phyloP scores from a whole-genome alignment of 2,329 filamentous ascomycete species.

The Stachybotrys echinatus region DNA sequence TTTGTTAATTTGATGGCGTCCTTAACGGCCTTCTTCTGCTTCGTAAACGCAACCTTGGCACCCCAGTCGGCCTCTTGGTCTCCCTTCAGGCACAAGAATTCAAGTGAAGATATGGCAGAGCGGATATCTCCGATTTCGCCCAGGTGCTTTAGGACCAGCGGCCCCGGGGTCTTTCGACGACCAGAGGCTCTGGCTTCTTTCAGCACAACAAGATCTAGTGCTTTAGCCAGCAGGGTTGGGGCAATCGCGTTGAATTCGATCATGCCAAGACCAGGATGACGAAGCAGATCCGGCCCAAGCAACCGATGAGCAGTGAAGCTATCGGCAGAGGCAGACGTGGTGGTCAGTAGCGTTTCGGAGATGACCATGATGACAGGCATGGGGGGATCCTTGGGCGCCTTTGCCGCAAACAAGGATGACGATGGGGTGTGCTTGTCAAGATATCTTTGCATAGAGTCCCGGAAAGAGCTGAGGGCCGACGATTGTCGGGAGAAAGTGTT shows the following conservation, averaged over 20 bases:
- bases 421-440: conserved; percentile 63
- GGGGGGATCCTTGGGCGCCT: conserved; percentile 37
- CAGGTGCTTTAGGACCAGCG: conserved; percentile 70
- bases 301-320: conserved; percentile 90
- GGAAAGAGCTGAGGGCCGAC: conserved; percentile 62
- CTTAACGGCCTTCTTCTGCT: conserved; percentile 56
- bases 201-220: conserved; percentile 72
- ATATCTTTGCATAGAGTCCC: conserved; percentile 69
- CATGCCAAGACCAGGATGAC: conserved; percentile 70
- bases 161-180: conserved; percentile 69
- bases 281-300: conserved; percentile 78
- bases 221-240: conserved; percentile 77
- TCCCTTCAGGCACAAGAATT: conserved; percentile 84
- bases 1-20: conserved; percentile 59
- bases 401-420: conserved; percentile 39
- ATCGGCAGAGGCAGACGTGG: conserved; percentile 77
- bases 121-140: conserved; percentile 88
- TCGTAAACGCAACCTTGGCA: conserved; percentile 65
- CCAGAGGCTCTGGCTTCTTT: conserved; percentile 82
- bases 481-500: conserved; percentile 67
- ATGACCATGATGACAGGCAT: conserved; percentile 83
- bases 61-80: conserved; percentile 72
- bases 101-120: conserved; percentile 84
- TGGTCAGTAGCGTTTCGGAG: conserved; percentile 84
- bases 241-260: conserved; percentile 95